Evolutionary conservation across 2,329 filamentous ascomycete species (phyloP).

Genomic region (Cytospora piceae): DNA sequence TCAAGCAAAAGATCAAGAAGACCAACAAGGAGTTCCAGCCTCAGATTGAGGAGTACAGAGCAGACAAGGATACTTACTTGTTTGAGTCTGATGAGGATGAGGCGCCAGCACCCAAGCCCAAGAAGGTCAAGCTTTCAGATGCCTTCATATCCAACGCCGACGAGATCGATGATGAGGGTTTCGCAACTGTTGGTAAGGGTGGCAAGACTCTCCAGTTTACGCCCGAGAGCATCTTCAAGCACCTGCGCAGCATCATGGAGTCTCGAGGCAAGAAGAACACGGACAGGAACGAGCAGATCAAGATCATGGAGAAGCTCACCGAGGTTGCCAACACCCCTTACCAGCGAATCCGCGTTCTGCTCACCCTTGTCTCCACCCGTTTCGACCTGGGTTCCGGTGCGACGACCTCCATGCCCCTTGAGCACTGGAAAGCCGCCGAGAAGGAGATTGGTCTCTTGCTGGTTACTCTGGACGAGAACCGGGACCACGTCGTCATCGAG

Average conservation of each 20-base stretch:
- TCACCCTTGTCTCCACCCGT: constrained; percentile 88
- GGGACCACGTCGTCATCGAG: constrained; percentile 84
- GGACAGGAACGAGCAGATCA: constrained; percentile 91
- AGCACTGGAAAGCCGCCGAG: constrained; percentile 96
- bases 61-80: constrained; percentile 86
- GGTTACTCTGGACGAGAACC: constrained; percentile 75
- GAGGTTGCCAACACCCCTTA: constrained; percentile 91
- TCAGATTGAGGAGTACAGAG: constrained; percentile 85
- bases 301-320: constrained; percentile 92
- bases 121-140: constrained; percentile 55
- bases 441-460: constrained; percentile 81
- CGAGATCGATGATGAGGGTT: constrained; percentile 78
- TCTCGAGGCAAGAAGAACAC: constrained; percentile 99
- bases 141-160: constrained; percentile 50
- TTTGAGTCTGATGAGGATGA: constrained; percentile 75
- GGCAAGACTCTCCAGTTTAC: constrained; percentile 91
- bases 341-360: constrained; percentile 88
- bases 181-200: constrained; percentile 84
- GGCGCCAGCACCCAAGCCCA: constrained; percentile 58
- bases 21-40: constrained; percentile 92
- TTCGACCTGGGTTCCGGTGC: constrained; percentile 87
- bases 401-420: constrained; percentile 82
- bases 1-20: constrained; percentile 99
- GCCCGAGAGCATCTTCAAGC: constrained; percentile 97
- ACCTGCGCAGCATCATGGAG: constrained; percentile 90